A percentile compares a stretch with the other conserved stretches of the same genome.
These are phyloP conservation scores for Medicago lupulina DNA, from an alignment of 306 rosid genomes.

Conservation along the genomic window DNA sequence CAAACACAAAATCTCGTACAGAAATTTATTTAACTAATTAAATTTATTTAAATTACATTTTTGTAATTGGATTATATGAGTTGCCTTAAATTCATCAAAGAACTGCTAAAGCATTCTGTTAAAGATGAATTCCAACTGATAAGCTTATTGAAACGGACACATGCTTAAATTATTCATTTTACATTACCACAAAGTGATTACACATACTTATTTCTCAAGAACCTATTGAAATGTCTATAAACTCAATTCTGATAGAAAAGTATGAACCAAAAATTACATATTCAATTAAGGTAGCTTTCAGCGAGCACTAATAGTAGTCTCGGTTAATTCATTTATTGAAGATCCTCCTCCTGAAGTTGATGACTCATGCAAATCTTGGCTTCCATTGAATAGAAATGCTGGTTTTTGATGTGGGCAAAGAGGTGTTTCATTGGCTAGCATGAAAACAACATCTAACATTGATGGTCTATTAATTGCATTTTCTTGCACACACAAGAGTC, in stretches of 20 bases:
- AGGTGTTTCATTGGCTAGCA: conserved; percentile 57
- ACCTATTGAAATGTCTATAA: neutral
- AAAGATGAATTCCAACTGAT: neutral
- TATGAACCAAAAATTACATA: neutral
- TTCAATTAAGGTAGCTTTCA: conserved; percentile 15
- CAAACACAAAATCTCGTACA: no score
- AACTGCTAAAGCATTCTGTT: no score
- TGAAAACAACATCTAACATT: conserved; percentile 60
- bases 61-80: no score
- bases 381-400: conserved; percentile 51
- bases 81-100: no score
- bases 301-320: conserved; percentile 34
- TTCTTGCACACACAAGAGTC: conserved; percentile 65
- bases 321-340: conserved; percentile 53
- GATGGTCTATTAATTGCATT: conserved; percentile 47
- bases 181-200: neutral
- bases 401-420: conserved; percentile 50
- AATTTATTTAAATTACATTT: no score
- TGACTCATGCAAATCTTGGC: conserved; percentile 1
- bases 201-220: neutral
- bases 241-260: neutral
- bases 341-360: conserved; percentile 42
- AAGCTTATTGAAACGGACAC: neutral
- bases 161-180: neutral
- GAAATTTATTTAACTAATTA: no score